Percentiles rank a stretch among this genome's conserved stretches.
Conservation (phyloP, 768 basidiomycete species). For the Rhodotorula kratochvilovae region DNA sequence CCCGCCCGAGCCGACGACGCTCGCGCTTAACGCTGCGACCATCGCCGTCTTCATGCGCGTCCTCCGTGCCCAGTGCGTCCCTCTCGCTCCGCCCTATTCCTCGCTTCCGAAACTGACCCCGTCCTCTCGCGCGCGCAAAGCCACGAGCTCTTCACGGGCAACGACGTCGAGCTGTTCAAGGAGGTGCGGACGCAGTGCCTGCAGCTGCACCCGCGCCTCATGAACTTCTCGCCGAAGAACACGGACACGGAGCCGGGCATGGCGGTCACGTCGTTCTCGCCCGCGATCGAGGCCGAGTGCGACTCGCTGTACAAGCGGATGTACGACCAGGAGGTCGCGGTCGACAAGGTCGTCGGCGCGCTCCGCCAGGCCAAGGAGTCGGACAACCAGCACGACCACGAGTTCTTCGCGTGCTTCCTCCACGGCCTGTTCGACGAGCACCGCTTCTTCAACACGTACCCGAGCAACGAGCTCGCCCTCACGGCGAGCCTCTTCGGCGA, state of each 20-base stretch:
- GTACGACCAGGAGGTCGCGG: slow-evolving; percentile 90
- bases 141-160: slow-evolving; percentile 66
- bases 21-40: slow-evolving; percentile 79
- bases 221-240: slow-evolving; percentile 71
- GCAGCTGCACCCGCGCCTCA: slow-evolving; percentile 90
- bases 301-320: slow-evolving; percentile 95
- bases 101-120: slow-evolving; percentile 4
- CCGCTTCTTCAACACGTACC: slow-evolving; percentile 97
- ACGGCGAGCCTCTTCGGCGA: slow-evolving; percentile 95
- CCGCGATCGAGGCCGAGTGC: slow-evolving; percentile 87
- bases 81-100: too few species aligned
- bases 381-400: slow-evolving; percentile 75
- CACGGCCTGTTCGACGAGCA: slow-evolving; percentile 99
- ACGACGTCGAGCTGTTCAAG: slow-evolving; percentile 77
- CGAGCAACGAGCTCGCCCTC: slow-evolving; percentile 86
- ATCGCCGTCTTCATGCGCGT: slow-evolving; percentile 88
- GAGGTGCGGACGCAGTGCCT: slow-evolving; percentile 89
- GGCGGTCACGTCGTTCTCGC: slow-evolving; percentile 75
- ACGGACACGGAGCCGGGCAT: slow-evolving; percentile 87
- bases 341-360: slow-evolving; percentile 87
- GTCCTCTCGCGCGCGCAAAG: slow-evolving; percentile 48
- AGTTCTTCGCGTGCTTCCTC: slow-evolving; percentile 98
- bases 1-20: slow-evolving; percentile 72
- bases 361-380: slow-evolving; percentile 82
- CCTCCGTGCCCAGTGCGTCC: slow-evolving; percentile 70